phyloP scores from a whole-genome alignment of 352 stramenopile genomes.

The Bremia lactucae region DNA sequence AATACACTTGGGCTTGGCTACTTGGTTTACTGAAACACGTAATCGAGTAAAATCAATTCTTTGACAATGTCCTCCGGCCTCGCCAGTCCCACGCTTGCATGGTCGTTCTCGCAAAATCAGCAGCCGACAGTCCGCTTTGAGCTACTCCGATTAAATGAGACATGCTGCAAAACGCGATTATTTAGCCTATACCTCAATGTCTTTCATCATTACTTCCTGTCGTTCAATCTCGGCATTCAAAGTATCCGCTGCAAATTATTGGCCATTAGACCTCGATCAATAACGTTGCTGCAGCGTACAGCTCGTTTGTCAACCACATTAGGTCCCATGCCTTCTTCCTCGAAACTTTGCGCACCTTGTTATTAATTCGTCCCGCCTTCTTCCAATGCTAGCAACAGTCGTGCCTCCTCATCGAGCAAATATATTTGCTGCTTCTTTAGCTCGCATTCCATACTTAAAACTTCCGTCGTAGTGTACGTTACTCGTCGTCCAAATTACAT shows the following conservation, averaged over 20 bases:
- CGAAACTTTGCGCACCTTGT: constrained; percentile 22
- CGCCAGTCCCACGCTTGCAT: constrained; percentile 50
- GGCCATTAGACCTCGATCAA: no score
- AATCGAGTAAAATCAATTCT: no score
- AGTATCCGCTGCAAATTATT: no score
- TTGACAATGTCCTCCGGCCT: constrained; percentile 44
- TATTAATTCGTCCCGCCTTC: constrained; percentile 27
- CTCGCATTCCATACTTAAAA: constrained; percentile 49
- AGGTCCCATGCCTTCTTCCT: constrained; percentile 25
- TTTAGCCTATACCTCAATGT: constrained; percentile 90
- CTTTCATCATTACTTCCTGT: constrained; percentile 42
- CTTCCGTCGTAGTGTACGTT: constrained; percentile 42
- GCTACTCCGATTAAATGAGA: constrained; percentile 66
- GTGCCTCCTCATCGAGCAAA: constrained; percentile 32
- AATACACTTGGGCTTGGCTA: constrained; percentile 60
- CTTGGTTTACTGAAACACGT: constrained; percentile 87
- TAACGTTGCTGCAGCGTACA: constrained; percentile 18
- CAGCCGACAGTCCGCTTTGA: constrained; percentile 57
- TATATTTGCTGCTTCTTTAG: constrained; percentile 38
- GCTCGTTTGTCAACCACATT: constrained; percentile 39
- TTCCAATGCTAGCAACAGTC: constrained; percentile 22
- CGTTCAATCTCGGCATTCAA: constrained; percentile 38
- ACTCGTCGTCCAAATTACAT: constrained; percentile 41
- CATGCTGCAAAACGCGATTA: constrained; percentile 89
- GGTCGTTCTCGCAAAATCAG: constrained; percentile 64